These are phyloP conservation scores for Ceriops decandra DNA, from an alignment of 345 rosid species.

Conservation along the genomic window DNA sequence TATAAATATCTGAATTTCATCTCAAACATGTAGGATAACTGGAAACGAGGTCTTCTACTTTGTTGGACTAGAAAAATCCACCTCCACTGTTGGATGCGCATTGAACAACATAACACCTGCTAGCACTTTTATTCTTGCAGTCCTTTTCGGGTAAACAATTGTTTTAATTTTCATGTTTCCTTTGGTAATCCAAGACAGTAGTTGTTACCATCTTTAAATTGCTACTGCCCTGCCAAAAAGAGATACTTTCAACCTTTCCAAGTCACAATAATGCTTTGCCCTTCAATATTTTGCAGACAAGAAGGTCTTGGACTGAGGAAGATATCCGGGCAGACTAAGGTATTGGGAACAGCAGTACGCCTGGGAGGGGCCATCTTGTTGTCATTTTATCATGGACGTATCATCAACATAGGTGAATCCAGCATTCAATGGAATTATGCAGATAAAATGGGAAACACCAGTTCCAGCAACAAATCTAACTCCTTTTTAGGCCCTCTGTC, in stretches of 20 bases:
- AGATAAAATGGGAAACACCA: slow-evolving; percentile 24
- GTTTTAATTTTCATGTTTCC: not conserved
- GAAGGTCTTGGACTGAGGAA: slow-evolving; percentile 61
- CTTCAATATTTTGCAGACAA: slow-evolving; percentile 43
- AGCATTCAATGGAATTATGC: slow-evolving; percentile 75
- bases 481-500: slow-evolving; percentile 59
- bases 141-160: slow-evolving; percentile 53
- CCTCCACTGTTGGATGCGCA: slow-evolving; percentile 80
- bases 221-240: no score
- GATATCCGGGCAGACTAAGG: slow-evolving; percentile 68
- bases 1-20: not conserved
- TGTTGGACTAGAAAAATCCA: slow-evolving; percentile 62
- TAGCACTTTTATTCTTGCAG: slow-evolving; percentile 70
- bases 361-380: slow-evolving; percentile 90
- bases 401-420: slow-evolving; percentile 54
- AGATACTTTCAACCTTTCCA: no score
- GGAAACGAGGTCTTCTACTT: slow-evolving; percentile 80
- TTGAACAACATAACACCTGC: slow-evolving; percentile 71
- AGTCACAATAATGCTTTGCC: not conserved
- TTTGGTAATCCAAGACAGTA: no score
- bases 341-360: slow-evolving; percentile 63
- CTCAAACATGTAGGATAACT: slow-evolving; percentile 43
- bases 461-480: slow-evolving; percentile 28
- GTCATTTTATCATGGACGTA: slow-evolving; percentile 77
- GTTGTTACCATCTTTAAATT: no score